Percentiles rank a stretch among this genome's conserved stretches.
Evolutionary conservation across 306 rosid species (phyloP).

Genomic region (Rosa rugosa): DNA sequence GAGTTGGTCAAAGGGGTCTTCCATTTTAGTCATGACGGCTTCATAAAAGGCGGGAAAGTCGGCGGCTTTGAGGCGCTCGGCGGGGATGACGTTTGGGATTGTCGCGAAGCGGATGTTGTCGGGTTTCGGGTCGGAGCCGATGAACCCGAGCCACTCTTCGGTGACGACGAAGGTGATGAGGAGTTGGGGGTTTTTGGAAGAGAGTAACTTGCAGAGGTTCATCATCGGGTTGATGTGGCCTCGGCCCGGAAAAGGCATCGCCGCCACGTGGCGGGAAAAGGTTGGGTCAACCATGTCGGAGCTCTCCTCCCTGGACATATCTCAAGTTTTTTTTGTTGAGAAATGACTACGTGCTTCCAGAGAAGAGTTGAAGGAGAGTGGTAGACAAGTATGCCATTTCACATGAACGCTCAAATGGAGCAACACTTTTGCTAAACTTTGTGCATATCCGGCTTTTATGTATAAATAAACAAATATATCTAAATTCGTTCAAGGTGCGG

Average conservation of each 20-base stretch:
- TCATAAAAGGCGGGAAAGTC: slow-evolving; percentile 45
- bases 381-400: too few relatives aligned
- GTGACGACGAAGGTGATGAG: slow-evolving; percentile 55
- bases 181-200: slow-evolving; percentile 10
- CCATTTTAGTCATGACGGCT: slow-evolving; percentile 51
- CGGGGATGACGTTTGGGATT: slow-evolving; percentile 49
- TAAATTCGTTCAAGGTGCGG: too few relatives aligned
- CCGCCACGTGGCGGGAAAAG: slow-evolving; percentile 34
- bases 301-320: not conserved
- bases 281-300: slow-evolving; percentile 2
- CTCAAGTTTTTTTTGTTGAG: not conserved
- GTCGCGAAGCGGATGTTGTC: slow-evolving; percentile 31
- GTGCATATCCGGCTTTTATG: too few relatives aligned
- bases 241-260: slow-evolving; percentile 46
- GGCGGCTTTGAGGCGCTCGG: slow-evolving; percentile 35
- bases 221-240: slow-evolving; percentile 63
- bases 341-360: too few relatives aligned
- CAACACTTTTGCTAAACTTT: too few relatives aligned
- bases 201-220: slow-evolving; percentile 47
- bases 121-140: slow-evolving; percentile 37
- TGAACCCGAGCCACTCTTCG: slow-evolving; percentile 46
- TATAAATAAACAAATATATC: too few relatives aligned
- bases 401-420: too few relatives aligned
- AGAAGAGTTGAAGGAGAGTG: too few relatives aligned
- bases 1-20: slow-evolving; percentile 45